Percentiles rank a stretch among this genome's conserved stretches.
Evolutionary conservation across 1,284 basidiomycete genomes (phyloP).

Genomic region (Austroboletus sp.): DNA sequence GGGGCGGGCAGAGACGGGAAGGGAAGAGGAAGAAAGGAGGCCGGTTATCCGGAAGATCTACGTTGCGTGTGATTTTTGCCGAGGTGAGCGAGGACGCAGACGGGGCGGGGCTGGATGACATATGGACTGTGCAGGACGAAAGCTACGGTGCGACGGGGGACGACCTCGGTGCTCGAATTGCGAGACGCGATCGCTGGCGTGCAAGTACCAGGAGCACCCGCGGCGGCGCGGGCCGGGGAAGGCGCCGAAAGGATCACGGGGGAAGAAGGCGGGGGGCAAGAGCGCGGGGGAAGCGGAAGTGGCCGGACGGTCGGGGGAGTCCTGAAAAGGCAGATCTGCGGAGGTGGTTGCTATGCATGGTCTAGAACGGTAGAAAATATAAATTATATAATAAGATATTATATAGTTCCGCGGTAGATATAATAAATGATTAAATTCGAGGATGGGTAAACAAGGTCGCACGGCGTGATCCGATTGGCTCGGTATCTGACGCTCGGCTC

Average conservation of each 20-base stretch:
- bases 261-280: slow-evolving; percentile 25
- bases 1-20: slow-evolving; percentile 14
- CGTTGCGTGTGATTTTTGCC: slow-evolving; percentile 63
- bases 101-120: slow-evolving; percentile 3
- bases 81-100: slow-evolving; percentile 42
- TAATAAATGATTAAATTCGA: slow-evolving; percentile 12
- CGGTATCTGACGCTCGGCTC: slow-evolving; percentile 37
- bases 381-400: slow-evolving; percentile 25
- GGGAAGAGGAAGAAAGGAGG: slow-evolving; percentile 21
- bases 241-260: slow-evolving; percentile 45
- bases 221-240: slow-evolving; percentile 66
- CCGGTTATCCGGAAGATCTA: slow-evolving; percentile 28
- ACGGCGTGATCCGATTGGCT: slow-evolving; percentile 31
- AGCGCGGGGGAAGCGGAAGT: slow-evolving; percentile 22
- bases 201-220: slow-evolving; percentile 49
- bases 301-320: slow-evolving; percentile 23
- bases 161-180: slow-evolving; percentile 59
- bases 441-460: background rate
- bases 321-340: slow-evolving; percentile 25
- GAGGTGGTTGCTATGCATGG: slow-evolving; percentile 10
- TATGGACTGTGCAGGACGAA: slow-evolving; percentile 45
- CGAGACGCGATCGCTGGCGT: slow-evolving; percentile 40
- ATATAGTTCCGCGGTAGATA: slow-evolving; percentile 30
- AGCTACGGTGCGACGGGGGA: slow-evolving; percentile 62
- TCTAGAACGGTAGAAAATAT: slow-evolving; percentile 19